Percentiles rank a stretch among this genome's conserved stretches.
Evolutionary conservation across 2,329 filamentous ascomycete genomes (phyloP).

Genomic region (Neonectria magnoliae): DNA sequence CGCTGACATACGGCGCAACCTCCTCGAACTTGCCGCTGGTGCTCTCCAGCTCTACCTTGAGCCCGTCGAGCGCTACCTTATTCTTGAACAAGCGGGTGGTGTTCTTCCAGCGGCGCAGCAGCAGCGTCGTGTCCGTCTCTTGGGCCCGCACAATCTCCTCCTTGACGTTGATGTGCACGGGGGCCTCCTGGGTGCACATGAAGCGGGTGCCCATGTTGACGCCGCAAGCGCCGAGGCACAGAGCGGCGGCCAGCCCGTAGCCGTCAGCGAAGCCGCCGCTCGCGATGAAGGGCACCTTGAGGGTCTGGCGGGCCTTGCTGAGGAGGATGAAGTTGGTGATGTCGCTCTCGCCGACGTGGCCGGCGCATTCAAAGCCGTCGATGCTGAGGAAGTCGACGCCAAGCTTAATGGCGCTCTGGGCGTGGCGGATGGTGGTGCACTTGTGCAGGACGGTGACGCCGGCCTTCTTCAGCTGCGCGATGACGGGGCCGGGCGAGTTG

Average conservation of each 20-base stretch:
- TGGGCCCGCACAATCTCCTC: slow-evolving; percentile 86
- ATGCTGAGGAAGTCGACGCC: slow-evolving; percentile 97
- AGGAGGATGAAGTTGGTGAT: slow-evolving; percentile 93
- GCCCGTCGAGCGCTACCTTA: slow-evolving; percentile 82
- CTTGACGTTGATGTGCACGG: slow-evolving; percentile 94
- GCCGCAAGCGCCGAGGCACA: slow-evolving; percentile 89
- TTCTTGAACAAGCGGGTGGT: slow-evolving; percentile 90
- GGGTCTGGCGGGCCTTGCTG: slow-evolving; percentile 82
- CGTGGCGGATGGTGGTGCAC: slow-evolving; percentile 95
- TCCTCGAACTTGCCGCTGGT: slow-evolving; percentile 88
- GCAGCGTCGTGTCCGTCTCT: slow-evolving; percentile 90
- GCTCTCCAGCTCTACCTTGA: slow-evolving; percentile 86
- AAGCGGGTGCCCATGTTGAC: slow-evolving; percentile 99
- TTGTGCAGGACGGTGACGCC: slow-evolving; percentile 90
- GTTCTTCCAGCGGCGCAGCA: slow-evolving; percentile 92
- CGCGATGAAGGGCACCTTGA: slow-evolving; percentile 91
- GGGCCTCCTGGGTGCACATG: slow-evolving; percentile 94
- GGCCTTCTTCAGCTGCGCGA: slow-evolving; percentile 84
- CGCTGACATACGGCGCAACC: slow-evolving; percentile 86
- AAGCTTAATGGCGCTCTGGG: slow-evolving; percentile 88
- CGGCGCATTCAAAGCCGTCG: slow-evolving; percentile 97
- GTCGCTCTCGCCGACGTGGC: slow-evolving; percentile 85
- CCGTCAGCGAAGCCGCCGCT: slow-evolving; percentile 96
- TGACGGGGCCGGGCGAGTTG: slow-evolving; percentile 88
- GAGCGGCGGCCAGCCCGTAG: slow-evolving; percentile 88